phyloP scores from a whole-genome alignment of 352 stramenopile genomes.

The Phytophthora ramorum region DNA sequence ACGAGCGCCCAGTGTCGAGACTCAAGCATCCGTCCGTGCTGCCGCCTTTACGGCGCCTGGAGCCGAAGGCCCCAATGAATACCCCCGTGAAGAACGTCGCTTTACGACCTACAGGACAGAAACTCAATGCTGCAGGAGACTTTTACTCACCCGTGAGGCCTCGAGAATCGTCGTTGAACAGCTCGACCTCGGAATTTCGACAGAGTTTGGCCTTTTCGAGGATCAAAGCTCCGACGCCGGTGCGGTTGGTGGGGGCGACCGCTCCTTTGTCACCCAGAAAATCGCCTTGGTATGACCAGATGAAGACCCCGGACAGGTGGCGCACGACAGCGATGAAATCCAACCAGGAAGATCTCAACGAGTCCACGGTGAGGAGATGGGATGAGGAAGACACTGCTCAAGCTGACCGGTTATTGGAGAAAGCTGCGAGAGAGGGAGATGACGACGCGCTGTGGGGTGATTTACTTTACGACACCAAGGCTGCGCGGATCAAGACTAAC shows the following conservation, averaged over 20 bases:
- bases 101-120: conserved; percentile 25
- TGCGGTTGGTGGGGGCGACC: conserved; percentile 5
- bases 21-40: conserved; percentile 14
- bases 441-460: conserved; percentile 48
- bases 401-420: conserved; percentile 38
- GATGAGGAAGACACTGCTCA: conserved; percentile 30
- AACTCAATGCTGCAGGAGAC: conserved; percentile 33
- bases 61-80: conserved; percentile 11
- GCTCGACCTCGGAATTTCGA: conserved; percentile 22
- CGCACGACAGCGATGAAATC: conserved; percentile 35
- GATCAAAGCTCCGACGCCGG: conserved; percentile 27
- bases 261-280: conserved; percentile 10
- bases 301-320: conserved; percentile 43
- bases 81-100: conserved; percentile 12
- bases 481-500: conserved; percentile 21
- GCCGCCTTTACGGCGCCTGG: conserved; percentile 14
- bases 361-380: conserved; percentile 26
- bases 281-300: conserved; percentile 27
- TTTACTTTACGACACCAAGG: conserved; percentile 44
- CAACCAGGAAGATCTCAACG: conserved; percentile 34
- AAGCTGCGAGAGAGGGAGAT: conserved; percentile 31
- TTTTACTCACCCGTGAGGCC: conserved; percentile 50
- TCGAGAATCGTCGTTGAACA: conserved; percentile 13
- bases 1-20: conserved; percentile 13
- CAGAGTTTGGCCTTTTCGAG: conserved; percentile 31